These are phyloP conservation scores for Omphalotus guepiniiformis DNA, from an alignment of 768 basidiomycete genomes.

Conservation along the genomic window DNA sequence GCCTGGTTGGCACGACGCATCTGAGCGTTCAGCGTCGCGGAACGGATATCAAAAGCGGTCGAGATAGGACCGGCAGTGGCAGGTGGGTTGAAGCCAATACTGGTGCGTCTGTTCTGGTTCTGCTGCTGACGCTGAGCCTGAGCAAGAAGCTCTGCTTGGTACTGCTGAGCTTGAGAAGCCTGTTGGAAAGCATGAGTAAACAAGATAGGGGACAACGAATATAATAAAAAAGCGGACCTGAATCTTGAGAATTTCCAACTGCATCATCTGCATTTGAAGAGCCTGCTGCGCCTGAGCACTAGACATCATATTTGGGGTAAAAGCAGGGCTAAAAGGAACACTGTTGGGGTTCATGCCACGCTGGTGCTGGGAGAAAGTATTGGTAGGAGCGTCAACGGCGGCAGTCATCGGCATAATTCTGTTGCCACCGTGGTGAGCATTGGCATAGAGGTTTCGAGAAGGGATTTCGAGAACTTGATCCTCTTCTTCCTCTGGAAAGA, in stretches of 20 bases:
- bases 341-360: constrained; percentile 51
- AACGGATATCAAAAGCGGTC: constrained; percentile 61
- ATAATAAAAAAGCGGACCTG: constrained; percentile 48
- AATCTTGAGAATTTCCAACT: constrained; percentile 75
- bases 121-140: constrained; percentile 48
- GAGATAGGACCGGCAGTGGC: constrained; percentile 71
- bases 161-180: constrained; percentile 72
- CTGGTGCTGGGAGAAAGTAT: constrained; percentile 64
- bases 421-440: constrained; percentile 25
- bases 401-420: constrained; percentile 62
- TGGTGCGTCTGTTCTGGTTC: constrained; percentile 43
- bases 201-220: constrained; percentile 1
- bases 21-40: constrained; percentile 50
- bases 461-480: constrained; percentile 60
- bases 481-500: constrained; percentile 50
- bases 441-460: constrained; percentile 48
- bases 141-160: constrained; percentile 67
- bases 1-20: constrained; percentile 66
- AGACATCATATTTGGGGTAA: constrained; percentile 39
- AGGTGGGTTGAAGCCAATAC: constrained; percentile 48
- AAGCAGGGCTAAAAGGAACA: constrained; percentile 50
- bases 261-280: constrained; percentile 82
- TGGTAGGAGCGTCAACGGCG: constrained; percentile 64
- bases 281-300: constrained; percentile 56
- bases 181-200: constrained; percentile 24